Evolutionary conservation across 352 stramenopile species (phyloP).

Genomic region (Phytopythium mirpurense): DNA sequence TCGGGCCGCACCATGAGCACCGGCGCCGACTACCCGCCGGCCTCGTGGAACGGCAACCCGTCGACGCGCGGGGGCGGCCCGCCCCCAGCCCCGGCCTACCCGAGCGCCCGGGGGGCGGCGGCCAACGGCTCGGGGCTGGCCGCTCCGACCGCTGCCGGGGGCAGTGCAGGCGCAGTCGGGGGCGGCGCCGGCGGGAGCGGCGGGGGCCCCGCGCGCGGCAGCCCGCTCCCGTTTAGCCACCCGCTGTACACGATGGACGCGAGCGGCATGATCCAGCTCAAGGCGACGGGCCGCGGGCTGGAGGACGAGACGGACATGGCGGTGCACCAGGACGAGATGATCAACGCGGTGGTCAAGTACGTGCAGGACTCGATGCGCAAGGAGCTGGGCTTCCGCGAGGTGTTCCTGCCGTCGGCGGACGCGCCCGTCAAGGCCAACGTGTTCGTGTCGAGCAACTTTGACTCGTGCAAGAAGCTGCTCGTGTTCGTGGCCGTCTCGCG

Average conservation of each 20-base stretch:
- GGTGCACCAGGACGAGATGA: constrained; percentile 87
- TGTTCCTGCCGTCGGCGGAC: constrained; percentile 63
- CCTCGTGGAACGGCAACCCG: constrained; percentile 6
- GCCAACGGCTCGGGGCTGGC: constrained; percentile 6
- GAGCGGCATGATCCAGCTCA: constrained; percentile 82
- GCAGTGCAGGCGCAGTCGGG: too few relatives aligned
- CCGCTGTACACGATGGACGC: constrained; percentile 82
- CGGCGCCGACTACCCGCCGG: constrained; percentile 23
- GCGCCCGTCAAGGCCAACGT: constrained; percentile 78
- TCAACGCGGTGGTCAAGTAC: constrained; percentile 82
- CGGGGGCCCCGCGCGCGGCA: constrained; percentile 14
- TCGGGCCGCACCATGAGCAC: constrained; percentile 43
- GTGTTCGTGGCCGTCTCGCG: constrained; percentile 83
- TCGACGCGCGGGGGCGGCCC: constrained; percentile 6
- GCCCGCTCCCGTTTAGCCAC: constrained; percentile 59
- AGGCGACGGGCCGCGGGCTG: constrained; percentile 75
- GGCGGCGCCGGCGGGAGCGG: constrained; percentile 4
- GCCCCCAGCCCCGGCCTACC: constrained; percentile 9
- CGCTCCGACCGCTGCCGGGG: too few relatives aligned
- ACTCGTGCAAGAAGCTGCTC: constrained; percentile 75
- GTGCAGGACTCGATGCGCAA: constrained; percentile 83
- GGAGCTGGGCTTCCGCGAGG: constrained; percentile 71
- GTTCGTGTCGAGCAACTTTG: constrained; percentile 81
- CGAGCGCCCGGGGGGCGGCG: constrained; percentile 5
- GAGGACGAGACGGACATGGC: constrained; percentile 73